Evolutionary conservation across 768 basidiomycete genomes (phyloP).

Genomic region (Mycena alexandri): DNA sequence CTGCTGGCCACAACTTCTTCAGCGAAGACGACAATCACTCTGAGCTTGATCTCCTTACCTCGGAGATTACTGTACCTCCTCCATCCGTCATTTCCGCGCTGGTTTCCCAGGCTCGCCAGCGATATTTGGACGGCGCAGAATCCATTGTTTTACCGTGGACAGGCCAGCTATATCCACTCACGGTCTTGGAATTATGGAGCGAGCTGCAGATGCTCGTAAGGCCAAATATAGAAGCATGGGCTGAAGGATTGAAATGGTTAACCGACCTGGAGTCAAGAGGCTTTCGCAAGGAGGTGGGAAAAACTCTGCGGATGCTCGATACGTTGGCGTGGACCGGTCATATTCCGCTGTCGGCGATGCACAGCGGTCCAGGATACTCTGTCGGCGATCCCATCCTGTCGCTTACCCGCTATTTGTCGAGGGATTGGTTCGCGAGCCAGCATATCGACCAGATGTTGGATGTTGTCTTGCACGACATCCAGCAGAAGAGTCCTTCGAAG

Average conservation of each 20-base stretch:
- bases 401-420: background rate
- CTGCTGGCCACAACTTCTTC: background rate
- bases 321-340: background rate
- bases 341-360: too few species aligned
- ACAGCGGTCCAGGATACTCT: background rate
- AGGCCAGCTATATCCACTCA: background rate
- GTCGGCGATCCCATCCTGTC: background rate
- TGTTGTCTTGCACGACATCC: background rate
- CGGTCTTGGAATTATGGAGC: background rate
- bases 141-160: background rate
- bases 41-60: background rate
- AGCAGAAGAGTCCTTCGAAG: background rate
- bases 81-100: background rate
- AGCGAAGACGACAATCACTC: background rate
- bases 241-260: background rate
- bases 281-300: background rate
- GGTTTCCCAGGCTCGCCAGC: background rate
- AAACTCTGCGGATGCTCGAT: background rate
- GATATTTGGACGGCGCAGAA: background rate
- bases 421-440: background rate
- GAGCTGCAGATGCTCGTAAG: background rate
- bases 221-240: background rate
- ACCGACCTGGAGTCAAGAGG: too few species aligned
- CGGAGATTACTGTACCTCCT: background rate
- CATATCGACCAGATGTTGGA: conserved; percentile 10